These are phyloP conservation scores for Ogataea paraovalis DNA, from an alignment of 805 yeast genomes.

Conservation along the genomic window DNA sequence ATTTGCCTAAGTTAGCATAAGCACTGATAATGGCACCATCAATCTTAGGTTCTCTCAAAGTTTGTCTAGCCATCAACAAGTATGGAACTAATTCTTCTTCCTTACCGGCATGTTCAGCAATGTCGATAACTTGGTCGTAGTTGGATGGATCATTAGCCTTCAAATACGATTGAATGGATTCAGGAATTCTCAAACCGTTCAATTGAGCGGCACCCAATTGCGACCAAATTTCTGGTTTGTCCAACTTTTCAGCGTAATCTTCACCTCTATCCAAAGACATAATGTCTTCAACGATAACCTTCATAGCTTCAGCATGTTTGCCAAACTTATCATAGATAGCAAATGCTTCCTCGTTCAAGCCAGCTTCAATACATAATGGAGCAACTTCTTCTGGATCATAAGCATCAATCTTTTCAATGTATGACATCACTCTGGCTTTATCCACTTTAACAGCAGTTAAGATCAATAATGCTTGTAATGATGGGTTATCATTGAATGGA, in stretches of 20 bases:
- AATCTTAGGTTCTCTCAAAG: slow-evolving; percentile 84
- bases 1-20: slow-evolving; percentile 73
- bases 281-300: slow-evolving; percentile 86
- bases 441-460: slow-evolving; percentile 96
- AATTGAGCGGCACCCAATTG: slow-evolving; percentile 95
- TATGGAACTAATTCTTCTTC: slow-evolving; percentile 88
- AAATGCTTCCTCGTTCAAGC: slow-evolving; percentile 88
- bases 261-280: slow-evolving; percentile 95
- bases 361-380: slow-evolving; percentile 83
- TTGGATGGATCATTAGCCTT: slow-evolving; percentile 89
- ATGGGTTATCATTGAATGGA: slow-evolving; percentile 92
- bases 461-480: slow-evolving; percentile 87
- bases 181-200: slow-evolving; percentile 87
- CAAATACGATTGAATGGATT: slow-evolving; percentile 87
- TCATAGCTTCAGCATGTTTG: slow-evolving; percentile 72
- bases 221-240: slow-evolving; percentile 85
- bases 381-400: slow-evolving; percentile 95
- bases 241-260: slow-evolving; percentile 85
- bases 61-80: slow-evolving; percentile 86
- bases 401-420: slow-evolving; percentile 85
- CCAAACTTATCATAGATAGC: slow-evolving; percentile 86
- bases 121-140: slow-evolving; percentile 87
- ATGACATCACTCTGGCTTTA: slow-evolving; percentile 73
- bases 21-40: slow-evolving; percentile 90
- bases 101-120: slow-evolving; percentile 93